Evolutionary conservation across 495 filamentous ascomycete genomes (phyloP).

Genomic region (Extremus antarcticus): DNA sequence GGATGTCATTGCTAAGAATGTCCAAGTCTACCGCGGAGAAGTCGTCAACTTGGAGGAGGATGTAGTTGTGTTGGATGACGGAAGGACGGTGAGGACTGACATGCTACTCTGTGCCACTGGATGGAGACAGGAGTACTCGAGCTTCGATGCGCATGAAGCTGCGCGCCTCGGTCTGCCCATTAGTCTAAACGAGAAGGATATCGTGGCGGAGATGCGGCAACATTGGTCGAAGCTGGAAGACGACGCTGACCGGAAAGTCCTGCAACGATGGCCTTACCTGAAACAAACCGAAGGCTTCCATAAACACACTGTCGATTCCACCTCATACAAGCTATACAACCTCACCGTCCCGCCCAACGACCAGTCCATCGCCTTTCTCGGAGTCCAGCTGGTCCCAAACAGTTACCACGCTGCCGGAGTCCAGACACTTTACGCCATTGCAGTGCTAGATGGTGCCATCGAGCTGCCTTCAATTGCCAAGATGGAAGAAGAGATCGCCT

Average conservation of each 20-base stretch:
- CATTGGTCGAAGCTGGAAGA: slow-evolving; percentile 18
- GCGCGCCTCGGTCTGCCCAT: slow-evolving; percentile 4
- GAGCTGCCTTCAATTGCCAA: slow-evolving; percentile 19
- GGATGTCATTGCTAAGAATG: slow-evolving; percentile 31
- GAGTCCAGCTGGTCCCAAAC: slow-evolving; percentile 27
- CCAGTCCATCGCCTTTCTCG: slow-evolving; percentile 23
- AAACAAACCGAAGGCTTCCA: neutral
- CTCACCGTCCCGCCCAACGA: slow-evolving; percentile 18
- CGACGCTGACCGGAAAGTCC: slow-evolving; percentile 28
- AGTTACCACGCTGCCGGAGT: slow-evolving; percentile 32
- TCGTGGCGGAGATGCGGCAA: neutral
- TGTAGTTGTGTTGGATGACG: slow-evolving; percentile 2
- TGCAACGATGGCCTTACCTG: slow-evolving; percentile 31
- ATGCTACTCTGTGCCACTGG: slow-evolving; percentile 10
- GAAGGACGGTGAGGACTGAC: slow-evolving; percentile 2
- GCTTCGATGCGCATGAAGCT: neutral
- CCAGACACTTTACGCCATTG: slow-evolving; percentile 38
- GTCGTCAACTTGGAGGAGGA: slow-evolving; percentile 12
- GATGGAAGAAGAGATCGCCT: slow-evolving; percentile 28
- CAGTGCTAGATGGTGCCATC: slow-evolving; percentile 29
- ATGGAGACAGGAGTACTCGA: slow-evolving; percentile 4
- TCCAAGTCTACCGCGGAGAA: slow-evolving; percentile 29
- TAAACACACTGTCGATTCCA: neutral
- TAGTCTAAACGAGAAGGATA: neutral
- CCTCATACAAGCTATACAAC: slow-evolving; percentile 9